phyloP scores from a whole-genome alignment of 2,329 filamentous ascomycete species.

The Aspergillus hortae region DNA sequence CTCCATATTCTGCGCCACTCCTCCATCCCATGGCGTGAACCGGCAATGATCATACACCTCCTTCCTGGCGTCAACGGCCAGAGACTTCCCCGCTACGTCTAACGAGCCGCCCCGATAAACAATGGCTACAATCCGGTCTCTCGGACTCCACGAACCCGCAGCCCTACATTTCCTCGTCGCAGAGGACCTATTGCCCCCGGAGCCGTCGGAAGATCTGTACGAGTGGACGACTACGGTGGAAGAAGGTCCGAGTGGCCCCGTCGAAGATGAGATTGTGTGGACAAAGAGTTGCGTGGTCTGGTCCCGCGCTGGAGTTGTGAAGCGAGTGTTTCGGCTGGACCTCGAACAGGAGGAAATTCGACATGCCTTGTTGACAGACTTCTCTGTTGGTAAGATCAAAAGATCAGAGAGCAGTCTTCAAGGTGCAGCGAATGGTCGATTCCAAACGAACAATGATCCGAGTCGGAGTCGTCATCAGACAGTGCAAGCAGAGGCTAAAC shows the following conservation, averaged over 20 bases:
- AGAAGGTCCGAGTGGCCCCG: slow-evolving; percentile 40
- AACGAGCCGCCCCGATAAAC: slow-evolving; percentile 51
- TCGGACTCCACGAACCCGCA: slow-evolving; percentile 85
- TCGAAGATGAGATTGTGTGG: slow-evolving; percentile 76
- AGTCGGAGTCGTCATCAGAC: slow-evolving; percentile 9
- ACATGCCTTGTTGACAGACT: slow-evolving; percentile 83
- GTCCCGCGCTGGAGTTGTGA: slow-evolving; percentile 81
- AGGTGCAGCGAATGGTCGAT: slow-evolving; percentile 3
- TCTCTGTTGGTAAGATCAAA: slow-evolving; percentile 52
- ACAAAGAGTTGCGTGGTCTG: slow-evolving; percentile 77
- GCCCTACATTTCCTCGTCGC: slow-evolving; percentile 78
- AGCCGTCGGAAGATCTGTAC: slow-evolving; percentile 64
- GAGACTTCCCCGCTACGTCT: slow-evolving; percentile 17
- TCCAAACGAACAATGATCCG: slow-evolving; percentile 5
- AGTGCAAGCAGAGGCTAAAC: slow-evolving; percentile 21
- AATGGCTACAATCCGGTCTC: slow-evolving; percentile 89
- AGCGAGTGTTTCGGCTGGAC: slow-evolving; percentile 81
- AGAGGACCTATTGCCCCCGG: slow-evolving; percentile 69
- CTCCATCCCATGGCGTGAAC: slow-evolving; percentile 2
- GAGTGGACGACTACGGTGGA: slow-evolving; percentile 65
- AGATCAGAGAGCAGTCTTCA: slow-evolving; percentile 10
- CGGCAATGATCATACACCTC: slow-evolving; percentile 27
- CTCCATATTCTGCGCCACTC: not conserved
- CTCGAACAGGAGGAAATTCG: slow-evolving; percentile 80
- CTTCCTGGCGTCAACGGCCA: slow-evolving; percentile 21